Conservation (phyloP, 805 yeast species). For the Saccharomyces jurei region DNA sequence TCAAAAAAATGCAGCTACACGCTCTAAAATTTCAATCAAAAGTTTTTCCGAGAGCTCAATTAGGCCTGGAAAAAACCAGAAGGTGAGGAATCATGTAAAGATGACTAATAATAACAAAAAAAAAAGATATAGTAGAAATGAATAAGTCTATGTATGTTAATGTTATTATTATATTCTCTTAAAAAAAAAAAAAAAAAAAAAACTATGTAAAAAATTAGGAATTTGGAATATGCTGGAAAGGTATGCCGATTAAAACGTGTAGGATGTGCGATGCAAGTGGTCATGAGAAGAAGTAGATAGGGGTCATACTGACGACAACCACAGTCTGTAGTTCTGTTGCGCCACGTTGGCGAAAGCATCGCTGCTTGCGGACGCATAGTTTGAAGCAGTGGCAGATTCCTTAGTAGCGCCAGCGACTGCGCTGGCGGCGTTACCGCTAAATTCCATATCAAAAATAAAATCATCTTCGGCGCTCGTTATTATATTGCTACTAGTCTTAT, state of each 20-base stretch:
- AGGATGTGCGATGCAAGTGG: background rate
- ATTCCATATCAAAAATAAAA: background rate
- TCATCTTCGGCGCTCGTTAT: constrained; percentile 1
- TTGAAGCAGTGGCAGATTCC: background rate
- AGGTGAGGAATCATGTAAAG: background rate
- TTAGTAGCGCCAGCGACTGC: background rate
- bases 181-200: background rate
- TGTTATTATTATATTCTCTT: background rate
- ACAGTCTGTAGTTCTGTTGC: constrained; percentile 24
- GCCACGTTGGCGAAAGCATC: constrained; percentile 20
- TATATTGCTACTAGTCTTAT: background rate
- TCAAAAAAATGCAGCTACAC: background rate
- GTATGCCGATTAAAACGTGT: background rate
- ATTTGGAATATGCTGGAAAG: background rate
- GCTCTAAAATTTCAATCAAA: background rate
- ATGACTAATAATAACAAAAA: background rate
- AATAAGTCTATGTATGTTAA: background rate
- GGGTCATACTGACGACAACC: constrained; percentile 17
- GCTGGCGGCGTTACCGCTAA: background rate
- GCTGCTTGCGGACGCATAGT: background rate
- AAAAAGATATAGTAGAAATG: background rate
- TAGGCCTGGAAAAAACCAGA: background rate
- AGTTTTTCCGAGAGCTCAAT: background rate
- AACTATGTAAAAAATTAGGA: background rate
- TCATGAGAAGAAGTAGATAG: background rate